A percentile compares a stretch with the other conserved stretches of the same genome.
These are phyloP conservation scores for Pseudognaphalium luteoalbum DNA, from an alignment of 129 eudicot species.

Conservation along the genomic window DNA sequence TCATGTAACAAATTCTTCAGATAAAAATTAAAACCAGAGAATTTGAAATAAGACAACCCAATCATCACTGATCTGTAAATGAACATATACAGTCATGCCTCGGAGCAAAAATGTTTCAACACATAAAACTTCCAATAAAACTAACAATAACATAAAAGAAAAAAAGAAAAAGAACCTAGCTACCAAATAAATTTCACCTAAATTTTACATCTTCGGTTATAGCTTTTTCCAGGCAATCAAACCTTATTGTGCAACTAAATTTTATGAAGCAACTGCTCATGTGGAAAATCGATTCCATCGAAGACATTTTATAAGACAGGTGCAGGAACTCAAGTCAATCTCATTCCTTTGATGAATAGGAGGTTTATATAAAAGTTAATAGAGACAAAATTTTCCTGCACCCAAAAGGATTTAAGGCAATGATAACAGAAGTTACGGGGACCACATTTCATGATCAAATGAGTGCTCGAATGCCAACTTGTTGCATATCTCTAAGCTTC, in stretches of 20 bases:
- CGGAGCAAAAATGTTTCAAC: not conserved
- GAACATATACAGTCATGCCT: not conserved
- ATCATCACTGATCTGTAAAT: not conserved
- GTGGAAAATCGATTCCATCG: slow-evolving; percentile 22
- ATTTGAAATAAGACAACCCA: not conserved
- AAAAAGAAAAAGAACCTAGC: not conserved
- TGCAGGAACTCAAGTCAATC: slow-evolving; percentile 22
- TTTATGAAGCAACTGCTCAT: slow-evolving; percentile 13
- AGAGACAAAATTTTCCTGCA: slow-evolving; percentile 33
- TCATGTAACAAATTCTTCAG: not conserved
- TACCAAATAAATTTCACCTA: not conserved
- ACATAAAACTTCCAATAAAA: not conserved
- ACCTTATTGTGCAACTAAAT: slow-evolving; percentile 27
- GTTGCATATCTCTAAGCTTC: slow-evolving; percentile 96
- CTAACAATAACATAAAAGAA: not conserved
- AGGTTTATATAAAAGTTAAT: slow-evolving; percentile 11
- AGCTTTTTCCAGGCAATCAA: slow-evolving; percentile 8
- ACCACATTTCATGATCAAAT: slow-evolving; percentile 36
- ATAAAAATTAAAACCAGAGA: not conserved
- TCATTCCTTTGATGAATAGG: slow-evolving; percentile 25
- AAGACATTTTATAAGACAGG: slow-evolving; percentile 12
- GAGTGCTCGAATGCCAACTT: slow-evolving; percentile 78
- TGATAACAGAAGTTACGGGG: not conserved
- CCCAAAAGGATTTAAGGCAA: slow-evolving; percentile 15
- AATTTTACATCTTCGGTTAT: not conserved